Conservation (phyloP, 2,329 filamentous ascomycete genomes). For the Xylariaceae sp. region DNA sequence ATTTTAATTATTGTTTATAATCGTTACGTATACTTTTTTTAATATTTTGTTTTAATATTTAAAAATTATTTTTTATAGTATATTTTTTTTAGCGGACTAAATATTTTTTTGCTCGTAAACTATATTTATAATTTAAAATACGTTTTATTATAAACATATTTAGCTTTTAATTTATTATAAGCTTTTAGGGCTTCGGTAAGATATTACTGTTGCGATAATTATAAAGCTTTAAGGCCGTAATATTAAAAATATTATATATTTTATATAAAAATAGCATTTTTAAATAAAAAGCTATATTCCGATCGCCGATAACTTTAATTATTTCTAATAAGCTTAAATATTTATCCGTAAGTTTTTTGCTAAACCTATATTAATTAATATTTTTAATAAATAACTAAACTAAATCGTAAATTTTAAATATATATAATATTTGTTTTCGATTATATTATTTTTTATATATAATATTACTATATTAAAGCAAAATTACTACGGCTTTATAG, state of each 20-base stretch:
- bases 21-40: background rate
- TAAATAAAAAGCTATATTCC: background rate
- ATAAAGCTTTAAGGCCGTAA: background rate
- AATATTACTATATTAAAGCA: background rate
- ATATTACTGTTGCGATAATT: background rate
- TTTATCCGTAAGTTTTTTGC: background rate
- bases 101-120: background rate
- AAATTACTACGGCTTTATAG: background rate
- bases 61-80: background rate
- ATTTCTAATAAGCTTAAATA: background rate
- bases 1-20: background rate
- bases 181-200: background rate
- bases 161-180: background rate
- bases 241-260: background rate
- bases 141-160: too few relatives aligned
- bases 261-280: background rate
- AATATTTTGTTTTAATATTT: background rate
- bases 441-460: background rate
- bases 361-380: background rate
- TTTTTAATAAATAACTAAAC: background rate
- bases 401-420: background rate
- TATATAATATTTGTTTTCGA: background rate
- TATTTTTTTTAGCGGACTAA: background rate
- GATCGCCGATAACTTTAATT: background rate
- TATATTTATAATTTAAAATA: background rate